Conservation (phyloP, 2,329 filamentous ascomycete species). For the Colletotrichum higginsianum region DNA sequence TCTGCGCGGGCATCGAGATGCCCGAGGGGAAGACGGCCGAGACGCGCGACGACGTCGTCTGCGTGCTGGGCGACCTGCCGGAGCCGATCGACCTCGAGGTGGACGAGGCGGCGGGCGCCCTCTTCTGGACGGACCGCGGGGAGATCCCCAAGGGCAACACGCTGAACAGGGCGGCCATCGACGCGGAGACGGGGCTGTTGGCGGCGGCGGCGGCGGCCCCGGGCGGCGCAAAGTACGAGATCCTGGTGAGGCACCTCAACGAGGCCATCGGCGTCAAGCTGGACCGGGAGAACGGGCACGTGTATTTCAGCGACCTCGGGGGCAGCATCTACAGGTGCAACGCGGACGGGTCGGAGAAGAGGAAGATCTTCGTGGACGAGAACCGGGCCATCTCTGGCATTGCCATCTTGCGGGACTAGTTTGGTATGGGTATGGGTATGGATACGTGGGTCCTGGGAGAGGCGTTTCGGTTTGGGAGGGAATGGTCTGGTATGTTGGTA, state of each 20-base stretch:
- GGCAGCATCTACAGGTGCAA: conserved; percentile 55
- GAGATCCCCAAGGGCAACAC: conserved; percentile 69
- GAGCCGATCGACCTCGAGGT: conserved; percentile 73
- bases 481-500: background rate
- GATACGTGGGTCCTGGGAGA: too few species aligned
- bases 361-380: conserved; percentile 44
- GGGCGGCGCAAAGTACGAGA: conserved; percentile 42
- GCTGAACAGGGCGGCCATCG: conserved; percentile 57
- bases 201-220: background rate
- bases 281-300: conserved; percentile 51
- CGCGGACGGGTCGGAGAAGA: conserved; percentile 50
- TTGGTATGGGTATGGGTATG: background rate
- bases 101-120: conserved; percentile 57
- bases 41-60: conserved; percentile 58
- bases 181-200: conserved; percentile 40
- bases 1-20: conserved; percentile 61
- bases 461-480: background rate
- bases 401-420: background rate
- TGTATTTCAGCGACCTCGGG: conserved; percentile 59
- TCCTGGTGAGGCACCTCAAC: conserved; percentile 55
- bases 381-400: conserved; percentile 36
- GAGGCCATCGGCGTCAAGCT: conserved; percentile 64
- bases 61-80: conserved; percentile 61
- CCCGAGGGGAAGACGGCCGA: conserved; percentile 52
- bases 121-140: conserved; percentile 75